Evolutionary conservation across 2,329 filamentous ascomycete species (phyloP), one percentile per base, ranked within the genome.

Genomic region (Cordyceps cicadae): DNA sequence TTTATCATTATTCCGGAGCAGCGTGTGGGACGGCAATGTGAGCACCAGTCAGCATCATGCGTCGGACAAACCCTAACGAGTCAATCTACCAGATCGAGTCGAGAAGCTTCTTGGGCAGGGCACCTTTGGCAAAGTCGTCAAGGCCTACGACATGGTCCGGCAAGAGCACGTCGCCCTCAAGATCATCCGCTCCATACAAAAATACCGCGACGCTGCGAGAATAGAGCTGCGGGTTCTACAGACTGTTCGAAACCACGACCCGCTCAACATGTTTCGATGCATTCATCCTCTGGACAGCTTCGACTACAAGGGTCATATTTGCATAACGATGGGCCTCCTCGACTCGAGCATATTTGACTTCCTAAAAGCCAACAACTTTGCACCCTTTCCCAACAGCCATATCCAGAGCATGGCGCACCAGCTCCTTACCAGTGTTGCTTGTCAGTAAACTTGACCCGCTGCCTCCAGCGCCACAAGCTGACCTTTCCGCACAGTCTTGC

Each of bases 1-100:
- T 96, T 95, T 70, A 89, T 96, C 66, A 90, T 96, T 24, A 84
- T 87, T 2, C 87, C 90, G 46, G 89, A 94, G 64, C 87, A 87
- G 26, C 53, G 53, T 46, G 48, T 61, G 15, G 54, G 53, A 37
- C 43, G 54, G 12, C 60, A 61, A 57, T 61, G 60, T 61, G 57
- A 51, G 60, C 14, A 24, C 2, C 8, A 4, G 12, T 11, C 26
- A 3, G 7, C 21, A 32, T 7, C 19, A 15, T 15, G 32, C n/a
- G n/a, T 9, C 9, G 14, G 29, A 57, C 29, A 21, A 17, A 24
- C 34, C 17, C 54, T 57, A 37, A 57, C 41, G 2, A 39, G 48
- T 53, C 45, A 32, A 32, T 19, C 21, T 41, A 8, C 2, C n/a
- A 62, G 60, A 62, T 46, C 54, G 54, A 29, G 43, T 62, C 54